phyloP scores from a whole-genome alignment of 805 yeast genomes.

The Candida chilensis region DNA sequence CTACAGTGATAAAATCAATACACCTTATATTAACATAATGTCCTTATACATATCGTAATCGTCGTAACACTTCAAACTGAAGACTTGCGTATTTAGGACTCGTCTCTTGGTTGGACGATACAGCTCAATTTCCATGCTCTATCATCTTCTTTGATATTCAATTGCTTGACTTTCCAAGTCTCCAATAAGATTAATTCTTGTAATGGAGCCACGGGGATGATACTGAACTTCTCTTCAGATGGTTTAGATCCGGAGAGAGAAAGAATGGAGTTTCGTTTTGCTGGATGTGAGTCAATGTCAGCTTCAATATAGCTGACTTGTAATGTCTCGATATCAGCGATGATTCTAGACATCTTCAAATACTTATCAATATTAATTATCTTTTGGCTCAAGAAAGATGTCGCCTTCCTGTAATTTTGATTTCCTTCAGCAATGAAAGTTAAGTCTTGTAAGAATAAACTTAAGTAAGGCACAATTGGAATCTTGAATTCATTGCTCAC shows the following conservation, averaged over 20 bases:
- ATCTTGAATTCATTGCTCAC: constrained; percentile 36
- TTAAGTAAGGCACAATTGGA: constrained; percentile 71
- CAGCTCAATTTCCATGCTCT: constrained; percentile 70
- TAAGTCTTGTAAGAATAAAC: constrained; percentile 67
- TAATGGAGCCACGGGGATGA: constrained; percentile 30
- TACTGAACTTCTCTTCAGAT: constrained; percentile 10
- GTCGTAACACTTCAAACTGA: too few species aligned
- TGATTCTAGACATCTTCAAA: constrained; percentile 53
- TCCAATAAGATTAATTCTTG: constrained; percentile 59
- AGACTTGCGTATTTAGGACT: too few species aligned
- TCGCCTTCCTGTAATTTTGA: constrained; percentile 54
- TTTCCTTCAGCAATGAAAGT: constrained; percentile 83
- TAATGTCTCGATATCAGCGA: constrained; percentile 58
- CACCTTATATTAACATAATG: too few species aligned
- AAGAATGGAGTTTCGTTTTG: constrained; percentile 11
- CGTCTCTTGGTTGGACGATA: constrained; percentile 42
- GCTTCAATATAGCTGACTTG: constrained; percentile 59
- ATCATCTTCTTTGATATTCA: constrained; percentile 52
- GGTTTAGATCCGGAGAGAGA: constrained; percentile 9
- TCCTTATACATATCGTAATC: too few species aligned
- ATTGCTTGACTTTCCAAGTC: constrained; percentile 59
- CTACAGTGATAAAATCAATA: too few species aligned
- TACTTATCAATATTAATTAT: constrained; percentile 70
- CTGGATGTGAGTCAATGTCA: constrained; percentile 12
- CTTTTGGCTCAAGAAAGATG: constrained; percentile 45